Conservation (phyloP, 768 basidiomycete species). For the Gloeophyllum trabeum region DNA sequence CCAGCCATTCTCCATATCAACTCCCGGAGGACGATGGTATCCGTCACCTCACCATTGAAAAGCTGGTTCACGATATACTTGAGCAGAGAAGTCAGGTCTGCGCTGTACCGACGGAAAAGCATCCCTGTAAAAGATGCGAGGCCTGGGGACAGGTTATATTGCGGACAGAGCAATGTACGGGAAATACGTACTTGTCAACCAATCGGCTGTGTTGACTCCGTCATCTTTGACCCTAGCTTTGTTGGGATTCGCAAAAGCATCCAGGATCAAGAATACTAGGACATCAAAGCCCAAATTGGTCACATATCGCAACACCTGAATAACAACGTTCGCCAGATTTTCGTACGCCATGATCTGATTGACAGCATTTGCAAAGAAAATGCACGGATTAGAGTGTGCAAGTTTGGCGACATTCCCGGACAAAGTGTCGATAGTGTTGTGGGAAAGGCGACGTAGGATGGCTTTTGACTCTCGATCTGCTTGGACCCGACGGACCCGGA, state of each 20-base stretch:
- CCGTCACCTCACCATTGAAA: slow-evolving; percentile 69
- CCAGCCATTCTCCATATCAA: slow-evolving; percentile 94
- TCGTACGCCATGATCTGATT: slow-evolving; percentile 95
- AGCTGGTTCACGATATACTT: slow-evolving; percentile 90
- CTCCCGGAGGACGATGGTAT: slow-evolving; percentile 86
- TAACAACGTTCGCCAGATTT: slow-evolving; percentile 82
- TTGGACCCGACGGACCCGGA: slow-evolving; percentile 70
- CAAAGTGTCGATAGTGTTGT: slow-evolving; percentile 73
- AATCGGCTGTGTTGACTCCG: slow-evolving; percentile 82
- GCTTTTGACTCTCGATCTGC: slow-evolving; percentile 84
- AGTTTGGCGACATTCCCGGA: slow-evolving; percentile 87
- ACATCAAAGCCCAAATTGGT: slow-evolving; percentile 94
- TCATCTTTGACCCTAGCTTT: slow-evolving; percentile 84
- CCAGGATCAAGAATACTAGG: slow-evolving; percentile 76
- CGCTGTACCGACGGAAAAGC: slow-evolving; percentile 78
- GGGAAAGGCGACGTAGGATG: slow-evolving; percentile 78
- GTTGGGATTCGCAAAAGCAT: slow-evolving; percentile 74
- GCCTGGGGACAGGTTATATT: slow-evolving; percentile 35
- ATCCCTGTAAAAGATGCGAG: slow-evolving; percentile 90
- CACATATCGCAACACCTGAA: slow-evolving; percentile 81
- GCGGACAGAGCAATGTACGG: slow-evolving; percentile 1
- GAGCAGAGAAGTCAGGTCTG: slow-evolving; percentile 74
- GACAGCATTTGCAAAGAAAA: slow-evolving; percentile 82
- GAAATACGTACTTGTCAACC: slow-evolving; percentile 79
- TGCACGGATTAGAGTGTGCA: slow-evolving; percentile 88